These are phyloP conservation scores for Gentiana straminea DNA, from an alignment of 257 asterid genomes.

Conservation along the genomic window DNA sequence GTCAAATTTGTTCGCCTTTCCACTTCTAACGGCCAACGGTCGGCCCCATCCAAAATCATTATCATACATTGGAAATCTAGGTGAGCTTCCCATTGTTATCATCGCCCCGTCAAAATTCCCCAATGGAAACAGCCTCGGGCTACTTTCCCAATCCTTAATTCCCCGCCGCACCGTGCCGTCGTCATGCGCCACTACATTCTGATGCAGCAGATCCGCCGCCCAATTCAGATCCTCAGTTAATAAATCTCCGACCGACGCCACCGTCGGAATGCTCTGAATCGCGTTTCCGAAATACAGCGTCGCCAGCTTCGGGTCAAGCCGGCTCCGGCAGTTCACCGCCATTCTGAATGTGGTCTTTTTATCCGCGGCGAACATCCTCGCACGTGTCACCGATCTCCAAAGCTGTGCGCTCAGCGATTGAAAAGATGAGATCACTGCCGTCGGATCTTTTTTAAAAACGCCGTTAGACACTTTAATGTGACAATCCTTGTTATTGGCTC, in stretches of 20 bases:
- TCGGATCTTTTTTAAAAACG: slow-evolving; percentile 26
- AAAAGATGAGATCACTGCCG: slow-evolving; percentile 66
- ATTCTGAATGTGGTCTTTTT: slow-evolving; percentile 83
- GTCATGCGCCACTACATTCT: slow-evolving; percentile 61
- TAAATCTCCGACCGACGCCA: slow-evolving; percentile 44
- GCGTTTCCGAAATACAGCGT: slow-evolving; percentile 82
- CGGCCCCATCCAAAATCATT: slow-evolving; percentile 96
- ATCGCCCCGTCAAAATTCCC: slow-evolving; percentile 95
- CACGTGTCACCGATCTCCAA: slow-evolving; percentile 90
- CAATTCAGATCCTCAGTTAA: slow-evolving; percentile 44
- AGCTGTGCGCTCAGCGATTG: slow-evolving; percentile 77
- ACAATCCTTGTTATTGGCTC: slow-evolving; percentile 41
- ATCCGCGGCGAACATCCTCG: slow-evolving; percentile 29
- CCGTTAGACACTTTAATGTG: slow-evolving; percentile 25
- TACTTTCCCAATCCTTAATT: slow-evolving; percentile 75
- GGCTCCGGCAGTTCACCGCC: slow-evolving; percentile 90
- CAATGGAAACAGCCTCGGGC: slow-evolving; percentile 70
- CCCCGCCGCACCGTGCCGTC: slow-evolving; percentile 59
- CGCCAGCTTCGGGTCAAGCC: slow-evolving; percentile 59
- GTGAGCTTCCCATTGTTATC: slow-evolving; percentile 98
- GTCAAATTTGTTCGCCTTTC: slow-evolving; percentile 84
- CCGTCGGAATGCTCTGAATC: slow-evolving; percentile 80
- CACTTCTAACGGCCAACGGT: slow-evolving; percentile 79
- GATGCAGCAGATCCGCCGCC: slow-evolving; percentile 59
- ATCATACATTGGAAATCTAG: slow-evolving; percentile 95